Evolutionary conservation across 2,329 filamentous ascomycete genomes (phyloP), one percentile per base, ranked within the genome.

Genomic region (Alternaria sp.): DNA sequence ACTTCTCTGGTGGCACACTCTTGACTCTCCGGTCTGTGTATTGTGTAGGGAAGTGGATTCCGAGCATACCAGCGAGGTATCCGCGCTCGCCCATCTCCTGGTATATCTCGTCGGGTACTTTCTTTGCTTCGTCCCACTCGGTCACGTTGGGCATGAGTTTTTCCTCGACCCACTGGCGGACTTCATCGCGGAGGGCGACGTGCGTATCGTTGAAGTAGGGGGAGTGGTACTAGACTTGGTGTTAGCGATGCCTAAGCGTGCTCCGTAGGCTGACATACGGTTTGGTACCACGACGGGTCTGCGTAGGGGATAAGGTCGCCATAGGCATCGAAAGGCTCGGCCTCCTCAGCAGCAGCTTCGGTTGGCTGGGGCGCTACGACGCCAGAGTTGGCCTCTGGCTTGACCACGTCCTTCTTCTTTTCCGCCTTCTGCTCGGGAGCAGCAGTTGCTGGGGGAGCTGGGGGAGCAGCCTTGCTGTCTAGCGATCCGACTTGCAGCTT

Each of bases 161-260:
- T 56, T 84, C 86, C 61, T 96, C 91, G 55, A 99, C 87, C 93
- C 93, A 99, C 82, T 93, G 86, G 73, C 95, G 91, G 60, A 97
- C 84, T 83, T 99, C 95, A 65, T 88, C 89, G 60, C 95, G 92
- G 49, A 99, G 89, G 51, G 92, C 93, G 56, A 88, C 93, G 79
- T 99, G 95, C 5, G 92, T 88, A 80, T 97, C 90, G 81, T 97
- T 97, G 85, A 90, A 96, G 85, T 97, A 98, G 28, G 94, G 92
- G 2, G 94, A 97, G 82, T 96, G 91, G 80, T 97, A 96, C 91
- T 96, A 65, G 10, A 31, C 21, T 23, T 26, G 21, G 13, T 23
- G 49, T 71, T 39, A 67, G 61, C 26, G 9, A 51, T 17, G 17
- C 8, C 14, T 4, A 5, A 39, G 21, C 13, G 7, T n/a, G 36